phyloP scores from a whole-genome alignment of 148 eudicot species.

The Nepenthes mirabilis region DNA sequence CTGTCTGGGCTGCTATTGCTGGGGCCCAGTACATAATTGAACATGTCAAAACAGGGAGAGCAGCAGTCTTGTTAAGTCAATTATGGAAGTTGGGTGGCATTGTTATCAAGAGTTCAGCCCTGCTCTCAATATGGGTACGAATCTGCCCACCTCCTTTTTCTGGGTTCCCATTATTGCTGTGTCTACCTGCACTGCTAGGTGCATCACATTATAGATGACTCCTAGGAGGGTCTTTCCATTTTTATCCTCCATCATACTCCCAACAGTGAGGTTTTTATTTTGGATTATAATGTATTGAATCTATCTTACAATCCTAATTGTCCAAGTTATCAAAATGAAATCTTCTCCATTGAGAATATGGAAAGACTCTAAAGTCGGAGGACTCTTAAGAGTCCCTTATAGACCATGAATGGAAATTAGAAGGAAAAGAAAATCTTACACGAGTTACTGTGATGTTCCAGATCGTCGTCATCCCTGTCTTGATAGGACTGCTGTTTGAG shows the following conservation, averaged over 20 bases:
- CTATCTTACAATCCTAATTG: no score
- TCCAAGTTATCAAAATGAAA: no score
- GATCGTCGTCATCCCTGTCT: slow-evolving; percentile 82
- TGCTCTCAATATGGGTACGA: slow-evolving; percentile 86
- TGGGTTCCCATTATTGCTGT: background rate
- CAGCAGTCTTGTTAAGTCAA: slow-evolving; percentile 50
- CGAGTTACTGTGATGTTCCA: slow-evolving; percentile 15
- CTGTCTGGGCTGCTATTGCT: slow-evolving; percentile 83
- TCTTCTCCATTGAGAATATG: no score
- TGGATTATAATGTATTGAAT: no score
- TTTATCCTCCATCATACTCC: no score
- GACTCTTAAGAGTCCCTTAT: no score
- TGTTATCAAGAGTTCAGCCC: slow-evolving; percentile 68
- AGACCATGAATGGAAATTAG: background rate
- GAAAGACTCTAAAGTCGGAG: no score
- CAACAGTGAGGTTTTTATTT: no score
- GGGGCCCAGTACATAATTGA: slow-evolving; percentile 76
- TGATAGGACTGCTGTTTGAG: slow-evolving; percentile 96
- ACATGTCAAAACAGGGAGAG: slow-evolving; percentile 58
- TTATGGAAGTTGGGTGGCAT: slow-evolving; percentile 89
- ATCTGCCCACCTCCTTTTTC: slow-evolving; percentile 5
- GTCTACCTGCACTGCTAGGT: background rate
- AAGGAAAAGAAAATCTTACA: background rate
- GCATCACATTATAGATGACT: no score
- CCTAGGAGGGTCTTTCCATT: no score